Evolutionary conservation across 495 filamentous ascomycete species (phyloP), one percentile per base, ranked within the genome.

Genomic region (Aspergillus diversus): DNA sequence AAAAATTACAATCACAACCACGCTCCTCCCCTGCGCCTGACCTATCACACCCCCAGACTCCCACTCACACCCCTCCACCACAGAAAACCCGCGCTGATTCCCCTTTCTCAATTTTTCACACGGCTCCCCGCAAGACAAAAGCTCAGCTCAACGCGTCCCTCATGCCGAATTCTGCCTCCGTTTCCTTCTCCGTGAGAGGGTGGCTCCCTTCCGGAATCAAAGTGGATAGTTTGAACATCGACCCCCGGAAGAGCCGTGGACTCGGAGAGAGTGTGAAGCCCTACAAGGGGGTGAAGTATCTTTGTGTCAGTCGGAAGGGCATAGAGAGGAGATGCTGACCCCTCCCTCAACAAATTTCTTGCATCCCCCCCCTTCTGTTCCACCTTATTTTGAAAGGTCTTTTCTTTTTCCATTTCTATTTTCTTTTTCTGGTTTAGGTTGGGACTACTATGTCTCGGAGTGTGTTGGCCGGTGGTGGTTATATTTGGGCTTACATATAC

Each of bases 261-360:
- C 64, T 99, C 11, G 93, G 92, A 0, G 91, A 96, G 66, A 86
- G 89, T 11, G 86, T 98, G 48, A 93, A 91, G 74, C 95, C 96
- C 46, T 99, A 96, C 75, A 99, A 98, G 79, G 96, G 95, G 12
- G 95, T 98, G 51, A 99, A 98, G 77, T 99, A 99, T 75, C 73
- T 98, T 60, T 96, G 92, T 66, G 87, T 95, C 33, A 97, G 92
- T 75, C 87, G 85, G 64, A 86, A 85, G 48, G 96, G 96, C 4
- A 83, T 99, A 46, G 95, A 98, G 76, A 67, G 78, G 27, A 71
- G 80, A 55, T 79, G 75, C 58, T 81, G 63, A 74, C n/a, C 47
- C n/a, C 27, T 17, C 9, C 16, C n/a, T 17, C 27, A 4, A 17
- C 13, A 50, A 5, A 9, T 27, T 27, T 7, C 5, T 27, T 50